Evolutionary conservation across 2,329 filamentous ascomycete genomes (phyloP).

Genomic region (Apiospora rasikravindrae): DNA sequence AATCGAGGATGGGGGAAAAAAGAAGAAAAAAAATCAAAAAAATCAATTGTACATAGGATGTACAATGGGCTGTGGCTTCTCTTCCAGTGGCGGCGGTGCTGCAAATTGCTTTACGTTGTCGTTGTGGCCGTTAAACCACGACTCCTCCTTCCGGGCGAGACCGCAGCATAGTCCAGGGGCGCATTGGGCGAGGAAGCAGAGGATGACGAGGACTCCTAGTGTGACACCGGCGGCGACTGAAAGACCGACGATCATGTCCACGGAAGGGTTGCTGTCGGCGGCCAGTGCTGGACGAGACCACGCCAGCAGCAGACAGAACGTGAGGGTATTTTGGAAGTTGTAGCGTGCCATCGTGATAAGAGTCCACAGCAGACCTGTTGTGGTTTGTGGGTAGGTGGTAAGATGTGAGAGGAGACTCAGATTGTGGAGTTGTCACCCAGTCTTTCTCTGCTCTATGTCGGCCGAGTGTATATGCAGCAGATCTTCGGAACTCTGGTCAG

Average conservation of each 20-base stretch:
- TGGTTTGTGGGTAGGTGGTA: neutral
- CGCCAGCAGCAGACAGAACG: neutral
- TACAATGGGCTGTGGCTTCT: neutral
- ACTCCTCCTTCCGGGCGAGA: neutral
- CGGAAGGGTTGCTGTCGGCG: conserved; percentile 26
- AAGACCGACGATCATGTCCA: conserved; percentile 29
- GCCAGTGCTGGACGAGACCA: conserved; percentile 19
- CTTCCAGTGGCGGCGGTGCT: neutral
- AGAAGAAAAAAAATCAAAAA: neutral
- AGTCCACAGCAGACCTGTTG: neutral
- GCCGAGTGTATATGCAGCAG: too few relatives aligned
- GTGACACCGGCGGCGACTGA: conserved; percentile 28
- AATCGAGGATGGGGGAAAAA: neutral
- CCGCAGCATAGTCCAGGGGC: conserved; percentile 19
- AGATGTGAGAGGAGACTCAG: neutral
- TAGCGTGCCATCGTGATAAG: neutral
- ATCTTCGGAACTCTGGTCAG: neutral
- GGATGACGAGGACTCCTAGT: conserved; percentile 27
- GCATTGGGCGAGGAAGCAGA: conserved; percentile 33
- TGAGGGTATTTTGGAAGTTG: conserved; percentile 15
- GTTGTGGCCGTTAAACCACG: conserved; percentile 4
- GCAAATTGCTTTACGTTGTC: neutral
- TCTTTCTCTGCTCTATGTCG: neutral
- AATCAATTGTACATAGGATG: conserved; percentile 9
- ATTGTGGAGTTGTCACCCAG: neutral